Base-by-base conservation (phyloP, 352 stramenopile species). In the Pythium aquatile region DNA sequence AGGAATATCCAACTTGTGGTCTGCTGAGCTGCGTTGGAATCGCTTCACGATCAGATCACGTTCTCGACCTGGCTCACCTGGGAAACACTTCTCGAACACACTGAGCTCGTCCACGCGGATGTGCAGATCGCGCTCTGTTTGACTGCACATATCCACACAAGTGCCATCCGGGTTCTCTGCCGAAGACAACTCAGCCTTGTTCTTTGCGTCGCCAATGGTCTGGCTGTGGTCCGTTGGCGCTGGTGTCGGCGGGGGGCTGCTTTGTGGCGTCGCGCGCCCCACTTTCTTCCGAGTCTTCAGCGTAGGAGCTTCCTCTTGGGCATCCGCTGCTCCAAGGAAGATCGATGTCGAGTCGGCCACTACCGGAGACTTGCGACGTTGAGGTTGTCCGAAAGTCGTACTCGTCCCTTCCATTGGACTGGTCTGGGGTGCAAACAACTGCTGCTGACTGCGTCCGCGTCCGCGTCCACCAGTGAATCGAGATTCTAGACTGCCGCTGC, bases 21-120 rank as follows among this genome's bases (percentile, higher is more conserved):
- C 85, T 11, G 88, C 88, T 3, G 85, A 93, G 68, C 81, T 91
- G 10, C 88, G 84, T 61, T 96, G 87, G 55, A 95, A 96, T 28
- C 84, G 82, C 68, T 96, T 96, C 53, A 96, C 85, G 61, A 94
- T 94, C 55, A 88, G 62, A 6, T 92, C 77, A 2, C 76, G 74
- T 56, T 93, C 82, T 10, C 55, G 73, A 1, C 81, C 79, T n/a
- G 80, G 76, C 8, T 78, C 53, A 28, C 77, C 75, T 2, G 85
- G 82, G 54, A 85, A 91, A 48, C 77, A 87, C 44, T 95, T 96
- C 59, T 96, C 88, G 49, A 94, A 96, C 2, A 90, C 67, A 54
- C 87, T 95, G 53, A 96, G 58, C 55, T 96, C 88, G 48, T 96
- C 87, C 10, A 93, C 81, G 16, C 85, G 82, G 47, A 94, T 91